phyloP scores from a whole-genome alignment of 306 rosid species.

The Glycine tomentella region DNA sequence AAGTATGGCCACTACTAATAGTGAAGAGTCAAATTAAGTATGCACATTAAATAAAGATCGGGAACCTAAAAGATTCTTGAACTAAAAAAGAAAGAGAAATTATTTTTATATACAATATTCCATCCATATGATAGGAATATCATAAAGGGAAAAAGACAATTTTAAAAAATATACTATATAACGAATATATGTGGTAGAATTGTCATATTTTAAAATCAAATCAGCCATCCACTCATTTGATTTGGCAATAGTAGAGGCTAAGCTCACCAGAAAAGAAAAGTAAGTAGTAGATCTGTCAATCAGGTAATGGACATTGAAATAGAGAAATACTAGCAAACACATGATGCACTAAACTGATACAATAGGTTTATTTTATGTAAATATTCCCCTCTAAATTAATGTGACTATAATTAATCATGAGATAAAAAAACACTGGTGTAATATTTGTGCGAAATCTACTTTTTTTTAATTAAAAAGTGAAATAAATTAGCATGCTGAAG shows the following conservation, averaged over 20 bases:
- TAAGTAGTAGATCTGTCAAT: neutral
- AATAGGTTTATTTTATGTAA: constrained; percentile 1
- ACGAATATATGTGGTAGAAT: neutral
- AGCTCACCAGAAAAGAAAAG: neutral
- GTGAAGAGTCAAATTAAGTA: neutral
- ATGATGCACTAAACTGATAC: neutral
- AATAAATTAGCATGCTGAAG: neutral
- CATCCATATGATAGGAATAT: neutral
- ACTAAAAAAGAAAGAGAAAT: neutral
- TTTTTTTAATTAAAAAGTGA: neutral
- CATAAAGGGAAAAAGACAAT: neutral
- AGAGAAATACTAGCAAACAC: neutral
- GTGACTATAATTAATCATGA: neutral
- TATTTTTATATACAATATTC: neutral
- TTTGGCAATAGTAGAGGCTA: neutral
- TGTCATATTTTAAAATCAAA: neutral
- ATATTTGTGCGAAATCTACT: neutral
- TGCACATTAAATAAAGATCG: neutral
- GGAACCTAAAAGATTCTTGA: neutral
- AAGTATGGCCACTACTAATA: neutral
- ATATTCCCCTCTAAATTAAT: neutral
- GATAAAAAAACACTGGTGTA: neutral
- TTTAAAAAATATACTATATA: neutral
- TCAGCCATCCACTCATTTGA: neutral
- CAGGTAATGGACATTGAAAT: neutral